Base-by-base conservation (phyloP, 805 yeast genomes). In the Hanseniaspora vineae region DNA sequence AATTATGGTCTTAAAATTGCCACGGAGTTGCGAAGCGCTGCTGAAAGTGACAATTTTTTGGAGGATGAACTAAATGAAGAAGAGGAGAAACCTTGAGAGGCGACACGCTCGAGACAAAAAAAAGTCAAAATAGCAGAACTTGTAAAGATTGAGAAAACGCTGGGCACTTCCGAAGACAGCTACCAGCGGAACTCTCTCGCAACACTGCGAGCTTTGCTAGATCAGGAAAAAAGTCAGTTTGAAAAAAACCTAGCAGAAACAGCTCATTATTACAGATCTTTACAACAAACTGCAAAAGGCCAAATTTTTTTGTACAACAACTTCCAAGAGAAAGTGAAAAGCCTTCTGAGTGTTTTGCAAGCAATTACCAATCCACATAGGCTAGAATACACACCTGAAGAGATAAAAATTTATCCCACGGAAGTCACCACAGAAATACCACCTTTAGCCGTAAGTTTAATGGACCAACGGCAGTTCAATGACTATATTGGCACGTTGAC, bases 401-500 rank as follows among this genome's bases (percentile, higher is more conserved):
- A 15, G 10, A 37, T 42, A 31, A 12, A 31, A 20, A 15, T 40
- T 5, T 57, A 44, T 14, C 56, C 54, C 1, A 51, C 46, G 8
- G 55, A 55, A 17, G 49, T 54, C 3, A 64, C 58, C 37, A 50
- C 55, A 1, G 71, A 68, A 44, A 51, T 70, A 0, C 73, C 73
- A 2, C 54, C 55, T n/a, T 48, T 67, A 1, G 67, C 71, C 2
- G 52, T 61, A 31, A 62, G 69, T 48, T 42, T 49, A 6, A 40
- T 51, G n/a, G 54, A 60, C 35, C 58, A 59, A 0, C 23, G 43
- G 8, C 39, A 40, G 4, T 66, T 68, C 51, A 66, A 58, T 20
- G 54, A 56, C 11, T 68, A 67, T 45, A 52, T 70, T 44, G 63
- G 66, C n/a, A 23, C 54, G 5, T 44, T 70, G 31, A 65, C 71